phyloP scores from a whole-genome alignment of 805 yeast species.

The Wickerhamiella musiphila region DNA sequence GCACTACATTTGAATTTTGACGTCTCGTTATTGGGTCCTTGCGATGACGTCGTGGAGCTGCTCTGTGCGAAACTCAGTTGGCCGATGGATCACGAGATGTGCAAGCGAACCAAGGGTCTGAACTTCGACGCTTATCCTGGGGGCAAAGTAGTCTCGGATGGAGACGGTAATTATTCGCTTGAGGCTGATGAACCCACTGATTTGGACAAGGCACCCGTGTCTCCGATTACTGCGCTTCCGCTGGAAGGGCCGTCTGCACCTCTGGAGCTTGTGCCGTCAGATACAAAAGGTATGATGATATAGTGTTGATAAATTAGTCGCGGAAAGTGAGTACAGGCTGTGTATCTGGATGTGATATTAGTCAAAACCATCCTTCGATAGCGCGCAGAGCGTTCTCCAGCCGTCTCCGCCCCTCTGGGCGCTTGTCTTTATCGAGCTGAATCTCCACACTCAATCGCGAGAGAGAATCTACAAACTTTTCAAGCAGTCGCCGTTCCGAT shows the following conservation, averaged over 20 bases:
- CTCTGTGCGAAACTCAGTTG: slow-evolving; percentile 41
- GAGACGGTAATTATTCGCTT: slow-evolving; percentile 17
- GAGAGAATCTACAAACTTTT: slow-evolving; percentile 70
- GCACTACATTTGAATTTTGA: slow-evolving; percentile 67
- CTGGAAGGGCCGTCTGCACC: too few species aligned
- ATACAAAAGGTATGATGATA: too few species aligned
- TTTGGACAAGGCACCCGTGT: too few species aligned
- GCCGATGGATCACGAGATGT: slow-evolving; percentile 41
- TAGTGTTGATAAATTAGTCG: too few species aligned
- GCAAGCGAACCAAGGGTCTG: slow-evolving; percentile 19
- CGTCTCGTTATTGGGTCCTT: slow-evolving; percentile 53
- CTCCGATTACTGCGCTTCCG: too few species aligned
- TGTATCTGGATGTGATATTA: background rate
- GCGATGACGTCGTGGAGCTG: slow-evolving; percentile 67
- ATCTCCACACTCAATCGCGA: slow-evolving; percentile 79
- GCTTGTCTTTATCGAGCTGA: slow-evolving; percentile 67
- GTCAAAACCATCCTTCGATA: slow-evolving; percentile 55
- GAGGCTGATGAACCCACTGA: background rate
- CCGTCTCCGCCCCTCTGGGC: slow-evolving; percentile 63
- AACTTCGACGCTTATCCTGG: slow-evolving; percentile 10
- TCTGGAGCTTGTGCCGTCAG: slow-evolving; percentile 1
- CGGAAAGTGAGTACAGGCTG: too few species aligned
- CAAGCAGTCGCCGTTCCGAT: slow-evolving; percentile 63
- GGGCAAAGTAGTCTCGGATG: slow-evolving; percentile 13
- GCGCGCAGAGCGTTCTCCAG: slow-evolving; percentile 70